Evolutionary conservation across 768 basidiomycete genomes (phyloP).

Genomic region (Gyrodon lividus): DNA sequence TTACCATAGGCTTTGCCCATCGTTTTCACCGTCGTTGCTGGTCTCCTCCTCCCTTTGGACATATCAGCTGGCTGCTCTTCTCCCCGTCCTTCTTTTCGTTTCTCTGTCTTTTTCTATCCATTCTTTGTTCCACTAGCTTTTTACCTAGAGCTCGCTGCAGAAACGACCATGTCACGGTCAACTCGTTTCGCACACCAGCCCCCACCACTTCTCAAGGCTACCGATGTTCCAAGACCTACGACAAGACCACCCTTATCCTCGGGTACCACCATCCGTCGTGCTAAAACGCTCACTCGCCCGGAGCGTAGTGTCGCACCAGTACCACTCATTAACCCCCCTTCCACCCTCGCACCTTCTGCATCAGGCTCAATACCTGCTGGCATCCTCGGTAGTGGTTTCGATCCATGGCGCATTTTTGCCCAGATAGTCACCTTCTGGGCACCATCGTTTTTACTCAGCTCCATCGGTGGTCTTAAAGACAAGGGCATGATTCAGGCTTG

Average conservation of each 20-base stretch:
- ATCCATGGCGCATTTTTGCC: slow-evolving; percentile 82
- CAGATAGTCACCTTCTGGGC: slow-evolving; percentile 88
- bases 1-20: slow-evolving; percentile 3
- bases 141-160: neutral
- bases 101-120: slow-evolving; percentile 15
- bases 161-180: slow-evolving; percentile 20
- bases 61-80: slow-evolving; percentile 17
- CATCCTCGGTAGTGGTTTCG: slow-evolving; percentile 32
- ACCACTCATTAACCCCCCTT: slow-evolving; percentile 87
- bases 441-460: slow-evolving; percentile 69
- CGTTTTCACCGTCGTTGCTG: slow-evolving; percentile 9
- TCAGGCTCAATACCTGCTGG: slow-evolving; percentile 38
- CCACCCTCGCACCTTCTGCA: slow-evolving; percentile 38
- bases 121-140: slow-evolving; percentile 7
- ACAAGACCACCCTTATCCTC: slow-evolving; percentile 48
- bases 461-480: slow-evolving; percentile 80
- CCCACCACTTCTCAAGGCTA: slow-evolving; percentile 22
- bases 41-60: slow-evolving; percentile 23
- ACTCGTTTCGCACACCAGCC: slow-evolving; percentile 18
- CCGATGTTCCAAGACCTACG: slow-evolving; percentile 69
- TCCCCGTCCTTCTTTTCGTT: slow-evolving; percentile 17
- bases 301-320: slow-evolving; percentile 93
- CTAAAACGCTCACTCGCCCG: slow-evolving; percentile 95
- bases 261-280: slow-evolving; percentile 70
- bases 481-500: slow-evolving; percentile 82